Evolutionary conservation across 2,329 filamentous ascomycete genomes (phyloP), one percentile per base, ranked within the genome.

Genomic region (Trichoderma guizhouense): DNA sequence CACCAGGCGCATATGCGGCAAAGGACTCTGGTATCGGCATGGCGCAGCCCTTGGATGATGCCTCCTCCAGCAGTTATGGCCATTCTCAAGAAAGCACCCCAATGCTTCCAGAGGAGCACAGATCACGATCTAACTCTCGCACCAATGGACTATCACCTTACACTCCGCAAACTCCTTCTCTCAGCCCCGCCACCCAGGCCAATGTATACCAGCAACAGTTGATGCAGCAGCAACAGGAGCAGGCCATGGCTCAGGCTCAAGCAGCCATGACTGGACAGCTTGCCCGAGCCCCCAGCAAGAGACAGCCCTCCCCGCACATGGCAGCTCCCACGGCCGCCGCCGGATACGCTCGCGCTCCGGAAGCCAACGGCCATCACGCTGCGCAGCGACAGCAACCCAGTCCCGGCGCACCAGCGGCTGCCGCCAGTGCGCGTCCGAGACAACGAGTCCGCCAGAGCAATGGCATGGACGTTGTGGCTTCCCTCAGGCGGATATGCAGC

Each of bases 401-500:
- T 55, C 81, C 76, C 72, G 79, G 74, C 26, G 75, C 73, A 26
- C 80, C 81, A 39, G 81, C 78, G 9, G 82, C 79, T 32, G 78
- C 80, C 21, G 84, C 90, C 74, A 83, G 83, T 55, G 86, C 92
- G 18, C 87, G 95, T 67, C 92, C 93, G 24, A 90, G 95, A 73
- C 93, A 95, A 77, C 88, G 94, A 69, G 86, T 90, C 53, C 90
- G 94, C 61, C 93, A 95, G 79, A 97, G 92, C 80, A 93, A 89
- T 75, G 90, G 88, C 60, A 87, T 93, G 71, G 95, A 99, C 78
- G 93, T 99, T 70, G 88, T 97, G 51, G 89, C 90, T 24, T 91
- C 93, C 21, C 86, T 99, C 68, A 93, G 94, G 81, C 90, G 93
- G 36, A 98, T 99, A 74, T 98, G 96, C 81, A 95, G 91, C 26